Evolutionary conservation across 2,329 filamentous ascomycete species (phyloP).

Genomic region (Penicillium sp.): DNA sequence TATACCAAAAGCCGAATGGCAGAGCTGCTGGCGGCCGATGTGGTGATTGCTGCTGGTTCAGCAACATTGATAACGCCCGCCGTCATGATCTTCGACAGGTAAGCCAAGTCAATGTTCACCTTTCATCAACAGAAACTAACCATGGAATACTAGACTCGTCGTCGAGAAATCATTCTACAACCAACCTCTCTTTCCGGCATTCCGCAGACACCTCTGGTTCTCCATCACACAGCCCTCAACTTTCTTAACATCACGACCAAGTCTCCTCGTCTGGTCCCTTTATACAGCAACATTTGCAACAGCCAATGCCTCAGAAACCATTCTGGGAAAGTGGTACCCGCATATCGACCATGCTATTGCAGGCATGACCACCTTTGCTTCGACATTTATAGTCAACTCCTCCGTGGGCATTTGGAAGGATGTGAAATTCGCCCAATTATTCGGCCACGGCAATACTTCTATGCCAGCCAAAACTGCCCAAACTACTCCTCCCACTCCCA

Average conservation of each 20-base stretch:
- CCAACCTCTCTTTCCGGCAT: constrained; percentile 33
- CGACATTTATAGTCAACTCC: constrained; percentile 74
- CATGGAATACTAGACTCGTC: constrained; percentile 35
- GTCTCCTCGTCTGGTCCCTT: constrained; percentile 50
- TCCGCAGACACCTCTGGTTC: constrained; percentile 35
- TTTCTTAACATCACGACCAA: constrained; percentile 43
- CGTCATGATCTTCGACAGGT: constrained; percentile 82
- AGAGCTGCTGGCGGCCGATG: constrained; percentile 60
- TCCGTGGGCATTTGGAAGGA: constrained; percentile 78
- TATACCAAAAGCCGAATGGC: constrained; percentile 38
- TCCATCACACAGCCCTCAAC: constrained; percentile 39
- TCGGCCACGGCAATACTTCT: constrained; percentile 43
- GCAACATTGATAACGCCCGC: constrained; percentile 73
- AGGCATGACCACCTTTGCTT: constrained; percentile 73
- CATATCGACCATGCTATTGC: constrained; percentile 62
- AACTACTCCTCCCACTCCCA: constrained; percentile 5
- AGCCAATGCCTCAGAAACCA: constrained; percentile 78
- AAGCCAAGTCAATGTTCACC: constrained; percentile 20
- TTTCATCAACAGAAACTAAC: constrained; percentile 10
- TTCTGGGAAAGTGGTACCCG: constrained; percentile 58
- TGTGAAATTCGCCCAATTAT: constrained; percentile 76
- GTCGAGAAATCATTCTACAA: constrained; percentile 43
- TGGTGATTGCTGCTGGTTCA: constrained; percentile 65
- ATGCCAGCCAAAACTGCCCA: constrained; percentile 4
- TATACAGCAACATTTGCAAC: constrained; percentile 88